Base-by-base conservation (phyloP, 441 rosid species). In the Populus hybrid region DNA sequence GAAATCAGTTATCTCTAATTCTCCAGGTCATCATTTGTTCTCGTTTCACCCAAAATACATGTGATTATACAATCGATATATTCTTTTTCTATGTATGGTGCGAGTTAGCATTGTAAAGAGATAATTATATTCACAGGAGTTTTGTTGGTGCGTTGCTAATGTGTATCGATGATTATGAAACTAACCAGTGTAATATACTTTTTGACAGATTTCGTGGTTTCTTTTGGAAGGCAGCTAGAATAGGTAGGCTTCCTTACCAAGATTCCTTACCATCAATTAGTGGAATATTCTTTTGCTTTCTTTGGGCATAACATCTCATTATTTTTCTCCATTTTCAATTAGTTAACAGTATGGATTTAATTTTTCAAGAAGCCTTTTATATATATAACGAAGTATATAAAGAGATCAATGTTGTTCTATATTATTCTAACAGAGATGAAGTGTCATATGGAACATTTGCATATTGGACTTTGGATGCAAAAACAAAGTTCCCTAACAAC, bases 181-280 rank as follows among this genome's bases (percentile, higher is more conserved):
- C 36, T 78, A 78, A 76, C 36, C 38, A 61, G 33, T 73, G 16
- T 38, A 24, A 68, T 66, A 56, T 72, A 68, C 74, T 74, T 42
- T 69, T 24, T 77, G 75, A 63, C 93, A 91, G 98, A 87, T 94
- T 94, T 74, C 94, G 95, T 33, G 97, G 97, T 64, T 92, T 95
- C 83, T 91, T 95, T 77, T 94, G 99, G 98, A 95, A 95, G 84
- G 98, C 99, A 66, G 97, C 97, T 77, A 91, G 99, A 87, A 92
- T 94, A 89, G 99, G 98, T 94, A 82, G 10, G 82, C 69, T 72
- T 71, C 29, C 72, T 71, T 76, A 28, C 18, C 80, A 26, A 16
- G 36, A 14, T 61, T 16, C 18, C n/a, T 66, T 16, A 23, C 29
- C 69, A 63, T 79, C 50, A 3, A 53, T 28, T 74, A 9, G 45